Base-by-base conservation (phyloP, 306 rosid genomes). In the Herpetospermum pedunculosum region DNA sequence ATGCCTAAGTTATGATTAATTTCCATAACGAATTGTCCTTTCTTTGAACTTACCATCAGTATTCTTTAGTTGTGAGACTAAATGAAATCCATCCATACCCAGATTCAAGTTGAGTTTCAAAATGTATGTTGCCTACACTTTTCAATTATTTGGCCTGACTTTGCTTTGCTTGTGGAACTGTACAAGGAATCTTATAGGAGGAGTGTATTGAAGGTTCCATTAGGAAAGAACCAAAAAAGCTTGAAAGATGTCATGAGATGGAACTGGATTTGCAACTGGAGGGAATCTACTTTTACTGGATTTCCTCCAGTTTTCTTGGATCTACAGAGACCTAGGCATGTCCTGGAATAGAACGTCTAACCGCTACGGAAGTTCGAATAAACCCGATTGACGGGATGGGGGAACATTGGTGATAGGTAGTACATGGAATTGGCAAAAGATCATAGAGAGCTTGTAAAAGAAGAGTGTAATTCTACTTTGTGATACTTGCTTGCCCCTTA, bases 91-190 rank as follows among this genome's bases (percentile, higher is more conserved):
- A 34, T 34, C 46, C 44, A 34, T 34, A 26, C 62, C 62, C 19
- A 34, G 69, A 62, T 34, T 62, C 69, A 62, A 18, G 70, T n/a
- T 69, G 74, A 28, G 55, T 44, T 44, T 44, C 16, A 11, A 30
- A 44, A 4, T 68, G 38, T 41, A 46, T 69, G 9, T 14, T 65
- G 5, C n/a, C 32, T 65, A 21, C 34, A 65, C 34, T 65, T 23
- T 65, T 65, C 13, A 65, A 4, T 14, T 63, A 63, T 18, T 35
- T 63, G 47, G 70, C 47, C 29, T n/a, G 53, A 23, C 73, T 41
- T 67, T 67, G 37, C 73, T 41, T 67, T 67, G 50, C 73, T 67
- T 26, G 52, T 69, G 40, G 74, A 28, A 69, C 74, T 46, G 16
- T 13, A 44, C 55, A 44, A 69, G 41, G 57, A 69, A 44, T 44